Conservation (phyloP, 768 basidiomycete genomes). For the Phaeotremella skinneri region DNA sequence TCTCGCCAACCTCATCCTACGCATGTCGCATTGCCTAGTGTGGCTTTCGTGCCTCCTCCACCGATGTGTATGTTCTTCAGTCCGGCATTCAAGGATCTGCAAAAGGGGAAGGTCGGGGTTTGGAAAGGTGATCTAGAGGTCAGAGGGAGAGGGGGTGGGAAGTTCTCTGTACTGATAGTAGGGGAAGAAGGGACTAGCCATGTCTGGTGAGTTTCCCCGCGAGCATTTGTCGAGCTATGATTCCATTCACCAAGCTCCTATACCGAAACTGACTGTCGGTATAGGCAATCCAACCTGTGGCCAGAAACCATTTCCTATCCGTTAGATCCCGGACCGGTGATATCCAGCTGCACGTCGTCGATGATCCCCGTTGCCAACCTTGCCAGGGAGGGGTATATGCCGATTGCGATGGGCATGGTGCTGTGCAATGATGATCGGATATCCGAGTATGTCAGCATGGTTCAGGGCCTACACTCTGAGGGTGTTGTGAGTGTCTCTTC, state of each 20-base stretch:
- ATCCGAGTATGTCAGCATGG: constrained; percentile 36
- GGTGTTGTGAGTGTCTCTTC: constrained; percentile 35
- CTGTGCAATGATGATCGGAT: constrained; percentile 37
- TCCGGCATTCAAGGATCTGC: constrained; percentile 38
- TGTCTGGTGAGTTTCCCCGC: constrained; percentile 33
- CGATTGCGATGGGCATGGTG: constrained; percentile 45
- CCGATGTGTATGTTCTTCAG: constrained; percentile 50
- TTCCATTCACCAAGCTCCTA: not conserved
- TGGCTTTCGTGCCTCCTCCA: constrained; percentile 40
- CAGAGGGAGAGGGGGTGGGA: constrained; percentile 38
- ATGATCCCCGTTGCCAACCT: constrained; percentile 46
- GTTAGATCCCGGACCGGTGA: constrained; percentile 12
- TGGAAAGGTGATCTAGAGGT: constrained; percentile 44
- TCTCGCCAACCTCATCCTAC: constrained; percentile 3
- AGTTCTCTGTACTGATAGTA: constrained; percentile 37
- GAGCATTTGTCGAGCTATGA: not conserved
- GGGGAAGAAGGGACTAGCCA: constrained; percentile 39
- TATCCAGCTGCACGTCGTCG: constrained; percentile 19
- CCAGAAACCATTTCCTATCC: constrained; percentile 31
- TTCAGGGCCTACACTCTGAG: constrained; percentile 40
- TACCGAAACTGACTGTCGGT: not conserved
- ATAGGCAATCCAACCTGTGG: constrained; percentile 44
- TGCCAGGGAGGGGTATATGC: constrained; percentile 40
- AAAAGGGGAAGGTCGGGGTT: constrained; percentile 42
- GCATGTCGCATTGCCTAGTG: constrained; percentile 31